Evolutionary conservation across 352 stramenopile species (phyloP).

Genomic region (Pythium vanterpoolii): DNA sequence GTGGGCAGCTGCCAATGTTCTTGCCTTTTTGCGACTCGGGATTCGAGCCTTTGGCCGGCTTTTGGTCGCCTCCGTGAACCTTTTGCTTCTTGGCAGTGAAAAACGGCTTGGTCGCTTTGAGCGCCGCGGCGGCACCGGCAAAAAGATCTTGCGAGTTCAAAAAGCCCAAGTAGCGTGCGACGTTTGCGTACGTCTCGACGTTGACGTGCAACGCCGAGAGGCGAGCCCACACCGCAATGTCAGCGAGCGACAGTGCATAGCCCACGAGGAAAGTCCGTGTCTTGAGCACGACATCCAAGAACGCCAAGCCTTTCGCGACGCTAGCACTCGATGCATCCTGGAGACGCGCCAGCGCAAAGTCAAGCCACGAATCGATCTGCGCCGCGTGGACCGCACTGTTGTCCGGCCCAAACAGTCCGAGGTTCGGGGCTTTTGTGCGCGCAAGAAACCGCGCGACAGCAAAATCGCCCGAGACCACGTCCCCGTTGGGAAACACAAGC

Average conservation of each 20-base stretch:
- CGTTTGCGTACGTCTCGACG: slow-evolving; percentile 52
- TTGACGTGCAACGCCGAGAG: slow-evolving; percentile 48
- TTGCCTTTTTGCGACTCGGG: slow-evolving; percentile 58
- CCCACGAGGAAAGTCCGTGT: slow-evolving; percentile 94
- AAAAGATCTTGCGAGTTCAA: slow-evolving; percentile 63
- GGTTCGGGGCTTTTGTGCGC: slow-evolving; percentile 30
- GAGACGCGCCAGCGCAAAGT: slow-evolving; percentile 85
- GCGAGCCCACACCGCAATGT: slow-evolving; percentile 92
- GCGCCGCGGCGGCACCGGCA: slow-evolving; percentile 36
- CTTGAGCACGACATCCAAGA: slow-evolving; percentile 88
- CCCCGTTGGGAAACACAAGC: slow-evolving; percentile 45
- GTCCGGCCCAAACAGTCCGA: slow-evolving; percentile 56
- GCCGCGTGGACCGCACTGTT: slow-evolving; percentile 48
- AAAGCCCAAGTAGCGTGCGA: slow-evolving; percentile 73
- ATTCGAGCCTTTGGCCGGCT: slow-evolving; percentile 20
- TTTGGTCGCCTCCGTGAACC: slow-evolving; percentile 19
- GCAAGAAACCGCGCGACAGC: slow-evolving; percentile 67
- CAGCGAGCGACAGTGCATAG: slow-evolving; percentile 92
- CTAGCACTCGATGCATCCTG: slow-evolving; percentile 23
- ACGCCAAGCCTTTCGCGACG: slow-evolving; percentile 51
- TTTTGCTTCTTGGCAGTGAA: slow-evolving; percentile 18
- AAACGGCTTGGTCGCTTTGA: slow-evolving; percentile 48
- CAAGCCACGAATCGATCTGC: slow-evolving; percentile 92
- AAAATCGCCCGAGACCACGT: slow-evolving; percentile 78
- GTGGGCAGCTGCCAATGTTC: slow-evolving; percentile 87